phyloP scores from a whole-genome alignment of 768 basidiomycete genomes.

The Xerocomellus amylosporus region DNA sequence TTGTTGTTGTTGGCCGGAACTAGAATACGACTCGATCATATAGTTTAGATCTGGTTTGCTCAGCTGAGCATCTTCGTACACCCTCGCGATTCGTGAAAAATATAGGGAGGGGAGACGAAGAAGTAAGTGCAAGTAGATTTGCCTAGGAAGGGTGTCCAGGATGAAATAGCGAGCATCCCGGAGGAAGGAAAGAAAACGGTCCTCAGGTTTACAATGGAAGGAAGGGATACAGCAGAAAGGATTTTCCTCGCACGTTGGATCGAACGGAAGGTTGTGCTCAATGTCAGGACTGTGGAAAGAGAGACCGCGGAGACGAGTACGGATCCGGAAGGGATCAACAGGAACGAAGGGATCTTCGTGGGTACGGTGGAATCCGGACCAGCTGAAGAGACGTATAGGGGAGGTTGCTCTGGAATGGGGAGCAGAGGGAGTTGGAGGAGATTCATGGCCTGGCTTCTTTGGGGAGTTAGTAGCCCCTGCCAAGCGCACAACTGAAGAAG shows the following conservation, averaged over 20 bases:
- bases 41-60: conserved; percentile 67
- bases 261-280: conserved; percentile 15
- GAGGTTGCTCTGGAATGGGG: conserved; percentile 47
- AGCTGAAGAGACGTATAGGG: conserved; percentile 58
- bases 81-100: conserved; percentile 71
- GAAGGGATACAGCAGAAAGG: conserved; percentile 22
- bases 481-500: conserved; percentile 11
- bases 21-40: conserved; percentile 41
- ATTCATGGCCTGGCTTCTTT: conserved; percentile 25
- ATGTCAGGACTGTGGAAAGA: conserved; percentile 24
- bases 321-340: conserved; percentile 49
- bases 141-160: conserved; percentile 41
- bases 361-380: conserved; percentile 50
- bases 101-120: conserved; percentile 76
- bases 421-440: conserved; percentile 28
- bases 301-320: conserved; percentile 18
- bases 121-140: conserved; percentile 46
- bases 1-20: conserved; percentile 11
- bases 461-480: conserved; percentile 3
- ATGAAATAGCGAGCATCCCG: conserved; percentile 24
- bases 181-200: conserved; percentile 17
- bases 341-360: conserved; percentile 57
- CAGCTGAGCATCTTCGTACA: conserved; percentile 77
- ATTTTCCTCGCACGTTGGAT: conserved; percentile 23
- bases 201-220: conserved; percentile 13